Conservation (phyloP, 2,329 filamentous ascomycete species). For the Xylaria digitata region DNA sequence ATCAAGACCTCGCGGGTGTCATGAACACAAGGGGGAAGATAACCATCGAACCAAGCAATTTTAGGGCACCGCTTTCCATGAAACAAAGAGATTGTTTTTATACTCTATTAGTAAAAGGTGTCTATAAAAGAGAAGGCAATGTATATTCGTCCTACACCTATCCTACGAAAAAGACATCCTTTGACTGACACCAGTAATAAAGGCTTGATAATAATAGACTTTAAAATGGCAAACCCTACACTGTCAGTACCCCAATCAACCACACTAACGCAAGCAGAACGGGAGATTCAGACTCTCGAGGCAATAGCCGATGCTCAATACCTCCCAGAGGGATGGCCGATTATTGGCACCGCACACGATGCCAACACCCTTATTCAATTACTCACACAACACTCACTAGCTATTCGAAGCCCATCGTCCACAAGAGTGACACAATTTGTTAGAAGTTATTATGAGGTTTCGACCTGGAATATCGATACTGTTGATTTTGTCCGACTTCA, state of each 20-base stretch:
- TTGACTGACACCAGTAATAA: too few species aligned
- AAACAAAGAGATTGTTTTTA: neutral
- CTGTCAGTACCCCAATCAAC: too few species aligned
- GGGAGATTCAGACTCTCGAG: neutral
- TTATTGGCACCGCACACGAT: neutral
- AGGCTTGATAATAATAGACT: too few species aligned
- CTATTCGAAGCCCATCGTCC: neutral
- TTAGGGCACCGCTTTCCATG: neutral
- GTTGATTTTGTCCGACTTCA: too few species aligned
- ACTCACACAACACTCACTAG: neutral
- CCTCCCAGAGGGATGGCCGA: neutral
- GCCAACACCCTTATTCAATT: neutral
- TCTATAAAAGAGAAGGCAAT: too few species aligned
- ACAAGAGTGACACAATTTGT: neutral
- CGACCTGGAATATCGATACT: neutral
- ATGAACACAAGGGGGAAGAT: too few species aligned
- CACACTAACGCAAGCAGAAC: neutral
- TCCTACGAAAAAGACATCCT: too few species aligned
- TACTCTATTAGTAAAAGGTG: too few species aligned
- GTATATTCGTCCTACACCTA: too few species aligned
- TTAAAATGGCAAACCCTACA: too few species aligned
- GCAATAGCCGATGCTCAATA: neutral
- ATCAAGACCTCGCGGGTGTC: neutral
- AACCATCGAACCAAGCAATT: neutral
- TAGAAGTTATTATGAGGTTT: too few species aligned